Percentiles rank a stretch among this genome's conserved stretches.
Conservation (phyloP, 2,329 filamentous ascomycete genomes). For the Phialophora verrucosa region DNA sequence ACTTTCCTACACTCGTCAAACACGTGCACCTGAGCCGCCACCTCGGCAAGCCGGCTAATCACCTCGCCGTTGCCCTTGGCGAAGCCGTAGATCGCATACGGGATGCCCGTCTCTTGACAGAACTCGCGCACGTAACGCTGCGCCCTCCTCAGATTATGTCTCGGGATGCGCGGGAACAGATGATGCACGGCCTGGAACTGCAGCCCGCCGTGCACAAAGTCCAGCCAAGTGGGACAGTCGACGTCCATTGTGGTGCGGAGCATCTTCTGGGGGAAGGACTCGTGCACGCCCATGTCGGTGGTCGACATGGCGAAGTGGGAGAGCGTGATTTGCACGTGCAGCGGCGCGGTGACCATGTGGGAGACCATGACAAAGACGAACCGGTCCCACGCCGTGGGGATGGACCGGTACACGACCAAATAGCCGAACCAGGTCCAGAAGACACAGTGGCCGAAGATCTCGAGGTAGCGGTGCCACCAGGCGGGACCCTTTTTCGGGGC, state of each 20-base stretch:
- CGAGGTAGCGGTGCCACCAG: constrained; percentile 83
- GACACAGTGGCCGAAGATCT: constrained; percentile 74
- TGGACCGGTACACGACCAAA: constrained; percentile 72
- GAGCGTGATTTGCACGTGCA: constrained; percentile 89
- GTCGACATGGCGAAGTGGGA: constrained; percentile 96
- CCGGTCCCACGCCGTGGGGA: constrained; percentile 72
- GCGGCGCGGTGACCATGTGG: constrained; percentile 77
- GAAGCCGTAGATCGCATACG: constrained; percentile 86
- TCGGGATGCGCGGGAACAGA: constrained; percentile 79
- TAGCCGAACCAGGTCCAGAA: constrained; percentile 93
- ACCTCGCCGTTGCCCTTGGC: constrained; percentile 82
- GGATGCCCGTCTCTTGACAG: constrained; percentile 79
- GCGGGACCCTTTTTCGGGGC: constrained; percentile 77
- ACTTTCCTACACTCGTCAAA: constrained; percentile 73
- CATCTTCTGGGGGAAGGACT: constrained; percentile 90
- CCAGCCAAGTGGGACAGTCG: constrained; percentile 84
- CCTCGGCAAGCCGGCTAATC: constrained; percentile 75
- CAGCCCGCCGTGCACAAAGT: constrained; percentile 85
- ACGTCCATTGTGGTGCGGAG: constrained; percentile 93
- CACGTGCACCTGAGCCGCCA: constrained; percentile 78
- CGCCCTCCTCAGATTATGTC: constrained; percentile 78
- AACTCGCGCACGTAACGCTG: constrained; percentile 81
- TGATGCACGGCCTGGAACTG: constrained; percentile 92
- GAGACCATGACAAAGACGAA: constrained; percentile 78
- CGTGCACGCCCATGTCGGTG: constrained; percentile 77